These are phyloP conservation scores for Pseudophaeomoniella oleicola DNA, from an alignment of 2,329 filamentous ascomycete species.

Conservation along the genomic window DNA sequence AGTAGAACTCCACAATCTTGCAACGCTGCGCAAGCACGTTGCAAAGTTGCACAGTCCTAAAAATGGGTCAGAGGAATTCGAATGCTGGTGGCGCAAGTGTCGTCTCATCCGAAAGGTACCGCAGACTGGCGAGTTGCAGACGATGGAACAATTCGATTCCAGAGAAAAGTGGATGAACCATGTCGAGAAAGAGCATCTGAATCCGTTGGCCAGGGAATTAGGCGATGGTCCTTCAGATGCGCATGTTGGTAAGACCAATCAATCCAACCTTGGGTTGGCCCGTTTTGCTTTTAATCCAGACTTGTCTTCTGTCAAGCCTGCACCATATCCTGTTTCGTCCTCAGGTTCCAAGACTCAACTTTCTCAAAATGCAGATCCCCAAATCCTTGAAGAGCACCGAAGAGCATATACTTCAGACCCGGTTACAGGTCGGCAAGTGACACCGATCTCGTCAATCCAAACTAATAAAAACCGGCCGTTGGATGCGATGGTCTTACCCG, in stretches of 20 bases:
- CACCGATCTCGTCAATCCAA: conserved; percentile 22
- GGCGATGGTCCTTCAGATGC: conserved; percentile 45
- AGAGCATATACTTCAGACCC: conserved; percentile 10
- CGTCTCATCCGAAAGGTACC: conserved; percentile 10
- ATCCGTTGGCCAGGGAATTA: conserved; percentile 37
- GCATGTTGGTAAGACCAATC: conserved; percentile 36
- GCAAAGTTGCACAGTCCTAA: conserved; percentile 35
- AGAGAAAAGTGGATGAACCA: conserved; percentile 34
- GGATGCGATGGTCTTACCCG: conserved; percentile 21
- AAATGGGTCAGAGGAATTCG: conserved; percentile 8
- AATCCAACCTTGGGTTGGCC: conserved; percentile 7
- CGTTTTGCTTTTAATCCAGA: conserved; percentile 5
- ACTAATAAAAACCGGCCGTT: conserved; percentile 6
- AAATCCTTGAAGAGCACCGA: conserved; percentile 7
- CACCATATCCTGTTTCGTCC: conserved; percentile 10
- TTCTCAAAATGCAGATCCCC: conserved; percentile 6
- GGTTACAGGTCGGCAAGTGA: conserved; percentile 29
- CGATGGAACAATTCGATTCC: conserved; percentile 19
- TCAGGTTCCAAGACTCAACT: background rate
- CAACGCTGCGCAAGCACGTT: conserved; percentile 44
- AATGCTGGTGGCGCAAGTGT: conserved; percentile 21
- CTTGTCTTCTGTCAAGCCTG: conserved; percentile 4
- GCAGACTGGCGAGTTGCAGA: conserved; percentile 11
- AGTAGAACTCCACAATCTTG: conserved; percentile 46
- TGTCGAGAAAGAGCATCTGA: conserved; percentile 36